Conservation (phyloP, 169 alveolate genomes). For the Plasmodium vinckei region DNA sequence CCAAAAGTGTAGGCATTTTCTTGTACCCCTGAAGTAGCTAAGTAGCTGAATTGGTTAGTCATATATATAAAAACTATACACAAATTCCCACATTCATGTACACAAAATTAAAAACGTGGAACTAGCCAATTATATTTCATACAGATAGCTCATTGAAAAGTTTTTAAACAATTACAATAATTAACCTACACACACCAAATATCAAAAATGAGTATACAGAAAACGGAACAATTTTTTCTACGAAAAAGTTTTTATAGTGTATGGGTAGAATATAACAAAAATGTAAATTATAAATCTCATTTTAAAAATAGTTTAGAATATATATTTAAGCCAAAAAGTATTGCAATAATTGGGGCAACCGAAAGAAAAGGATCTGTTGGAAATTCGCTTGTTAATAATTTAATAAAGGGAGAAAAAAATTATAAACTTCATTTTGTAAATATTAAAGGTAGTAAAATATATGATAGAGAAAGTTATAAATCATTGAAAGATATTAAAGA, state of each 20-base stretch:
- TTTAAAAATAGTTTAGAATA: slow-evolving; percentile 48
- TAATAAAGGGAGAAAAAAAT: slow-evolving; percentile 64
- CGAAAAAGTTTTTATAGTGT: slow-evolving; percentile 27
- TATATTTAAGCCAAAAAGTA: slow-evolving; percentile 77
- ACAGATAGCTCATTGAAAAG: too few relatives aligned
- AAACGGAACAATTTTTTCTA: slow-evolving; percentile 6
- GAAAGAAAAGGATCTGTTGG: slow-evolving; percentile 83
- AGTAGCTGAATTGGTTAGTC: too few relatives aligned
- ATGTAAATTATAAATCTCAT: slow-evolving; percentile 31
- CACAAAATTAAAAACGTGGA: too few relatives aligned
- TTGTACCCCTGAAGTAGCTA: too few relatives aligned
- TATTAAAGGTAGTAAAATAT: slow-evolving; percentile 74
- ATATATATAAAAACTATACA: too few relatives aligned
- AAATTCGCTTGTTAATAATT: slow-evolving; percentile 77
- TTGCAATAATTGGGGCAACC: slow-evolving; percentile 84
- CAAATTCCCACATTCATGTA: too few relatives aligned
- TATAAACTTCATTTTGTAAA: slow-evolving; percentile 79
- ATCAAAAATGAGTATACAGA: too few relatives aligned
- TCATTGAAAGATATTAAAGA: slow-evolving; percentile 46
- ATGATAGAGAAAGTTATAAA: slow-evolving; percentile 76
- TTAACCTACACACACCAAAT: too few relatives aligned
- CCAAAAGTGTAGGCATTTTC: too few relatives aligned
- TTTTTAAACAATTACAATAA: too few relatives aligned
- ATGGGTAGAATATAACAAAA: slow-evolving; percentile 60
- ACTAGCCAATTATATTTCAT: too few relatives aligned